These are phyloP conservation scores for Spinellus fusiger DNA, from an alignment of 192 early-diverging fungal species.

Conservation along the genomic window DNA sequence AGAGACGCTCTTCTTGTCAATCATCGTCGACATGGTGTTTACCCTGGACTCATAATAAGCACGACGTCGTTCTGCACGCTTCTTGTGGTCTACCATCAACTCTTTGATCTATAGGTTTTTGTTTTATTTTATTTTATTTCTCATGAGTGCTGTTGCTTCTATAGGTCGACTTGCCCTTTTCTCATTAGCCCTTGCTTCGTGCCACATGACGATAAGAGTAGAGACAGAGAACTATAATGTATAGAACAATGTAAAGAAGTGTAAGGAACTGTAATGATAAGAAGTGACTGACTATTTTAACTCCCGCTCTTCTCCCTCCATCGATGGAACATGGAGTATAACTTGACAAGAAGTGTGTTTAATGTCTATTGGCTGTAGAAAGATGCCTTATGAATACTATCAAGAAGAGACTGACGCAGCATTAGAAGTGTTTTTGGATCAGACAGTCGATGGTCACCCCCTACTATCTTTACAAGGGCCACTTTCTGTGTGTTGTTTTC, in stretches of 20 bases:
- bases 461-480: conserved; percentile 12
- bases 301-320: no score
- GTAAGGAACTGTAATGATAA: no score
- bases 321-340: no score
- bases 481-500: not conserved
- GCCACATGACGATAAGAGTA: conserved; percentile 33
- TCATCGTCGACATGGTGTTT: conserved; percentile 5
- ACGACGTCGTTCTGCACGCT: conserved; percentile 39
- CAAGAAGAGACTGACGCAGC: not conserved
- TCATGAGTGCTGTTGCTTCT: not conserved
- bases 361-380: no score
- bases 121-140: not conserved
- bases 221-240: not conserved
- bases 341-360: no score
- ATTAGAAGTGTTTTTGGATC: conserved; percentile 1
- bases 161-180: conserved; percentile 13
- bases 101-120: conserved; percentile 31
- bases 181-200: conserved; percentile 28
- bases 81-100: conserved; percentile 46
- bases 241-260: not conserved
- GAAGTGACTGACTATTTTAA: no score
- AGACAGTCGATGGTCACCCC: conserved; percentile 34
- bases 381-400: no score
- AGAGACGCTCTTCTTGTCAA: not conserved
- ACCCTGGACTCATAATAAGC: conserved; percentile 44